Evolutionary conservation across 192 early-diverging fungal genomes (phyloP).

Genomic region (Backusella parvicylindrica): DNA sequence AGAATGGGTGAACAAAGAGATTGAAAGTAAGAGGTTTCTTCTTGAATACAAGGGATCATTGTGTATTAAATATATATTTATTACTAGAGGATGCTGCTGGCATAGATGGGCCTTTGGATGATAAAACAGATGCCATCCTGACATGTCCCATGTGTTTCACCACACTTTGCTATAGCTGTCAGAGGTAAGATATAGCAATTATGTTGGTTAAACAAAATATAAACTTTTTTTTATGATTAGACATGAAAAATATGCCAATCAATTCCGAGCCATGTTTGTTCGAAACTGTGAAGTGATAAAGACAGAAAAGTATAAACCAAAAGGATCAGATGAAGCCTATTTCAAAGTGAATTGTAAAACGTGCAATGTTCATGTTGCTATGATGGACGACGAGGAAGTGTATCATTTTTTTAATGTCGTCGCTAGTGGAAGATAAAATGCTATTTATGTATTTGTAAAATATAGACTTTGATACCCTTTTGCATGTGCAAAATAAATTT

Average conservation of each 20-base stretch:
- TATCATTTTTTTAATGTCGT: slow-evolving; percentile 72
- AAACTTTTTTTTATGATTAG: slow-evolving; percentile 21
- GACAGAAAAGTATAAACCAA: slow-evolving; percentile 39
- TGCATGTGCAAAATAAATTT: no score
- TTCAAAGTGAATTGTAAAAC: slow-evolving; percentile 54
- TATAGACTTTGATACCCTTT: no score
- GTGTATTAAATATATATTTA: background rate
- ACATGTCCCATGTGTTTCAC: slow-evolving; percentile 62
- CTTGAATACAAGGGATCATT: background rate
- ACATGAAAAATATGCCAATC: slow-evolving; percentile 55
- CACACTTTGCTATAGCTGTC: slow-evolving; percentile 56
- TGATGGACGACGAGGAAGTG: slow-evolving; percentile 63
- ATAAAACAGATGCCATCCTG: slow-evolving; percentile 52
- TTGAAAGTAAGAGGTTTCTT: slow-evolving; percentile 36
- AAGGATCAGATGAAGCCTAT: slow-evolving; percentile 32
- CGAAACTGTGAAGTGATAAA: slow-evolving; percentile 50
- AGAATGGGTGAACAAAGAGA: slow-evolving; percentile 50
- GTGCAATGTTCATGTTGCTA: slow-evolving; percentile 59
- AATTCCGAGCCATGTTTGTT: slow-evolving; percentile 71
- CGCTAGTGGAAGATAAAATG: slow-evolving; percentile 18
- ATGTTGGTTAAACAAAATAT: background rate
- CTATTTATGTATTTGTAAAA: no score
- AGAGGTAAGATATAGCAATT: slow-evolving; percentile 37
- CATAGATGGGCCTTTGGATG: slow-evolving; percentile 14
- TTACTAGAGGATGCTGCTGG: slow-evolving; percentile 27